phyloP scores from a whole-genome alignment of 1,284 basidiomycete genomes.

The Leccinum olivaceoglutinosum region DNA sequence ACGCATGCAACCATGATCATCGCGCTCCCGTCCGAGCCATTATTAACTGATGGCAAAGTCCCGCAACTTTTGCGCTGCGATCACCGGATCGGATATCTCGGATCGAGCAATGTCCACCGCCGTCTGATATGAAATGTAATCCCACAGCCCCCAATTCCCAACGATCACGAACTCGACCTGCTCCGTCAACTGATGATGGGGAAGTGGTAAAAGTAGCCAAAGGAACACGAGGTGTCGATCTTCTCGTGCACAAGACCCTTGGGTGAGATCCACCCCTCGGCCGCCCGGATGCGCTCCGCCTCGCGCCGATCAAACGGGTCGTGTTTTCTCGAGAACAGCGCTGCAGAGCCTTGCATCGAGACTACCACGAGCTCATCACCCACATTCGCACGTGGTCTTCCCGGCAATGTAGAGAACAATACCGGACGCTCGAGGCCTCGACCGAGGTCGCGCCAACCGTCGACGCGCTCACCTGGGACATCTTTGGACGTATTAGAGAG shows the following conservation, averaged over 20 bases:
- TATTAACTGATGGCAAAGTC: constrained; percentile 89
- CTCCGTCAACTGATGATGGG: constrained; percentile 76
- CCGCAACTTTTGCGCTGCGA: constrained; percentile 93
- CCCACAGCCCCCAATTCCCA: constrained; percentile 91
- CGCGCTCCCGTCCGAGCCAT: constrained; percentile 89
- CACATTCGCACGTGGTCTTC: constrained; percentile 85
- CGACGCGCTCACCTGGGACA: constrained; percentile 58
- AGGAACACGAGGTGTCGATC: constrained; percentile 86
- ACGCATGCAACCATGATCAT: constrained; percentile 98
- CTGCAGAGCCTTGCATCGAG: constrained; percentile 76
- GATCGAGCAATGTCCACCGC: constrained; percentile 95
- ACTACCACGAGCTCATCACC: constrained; percentile 90
- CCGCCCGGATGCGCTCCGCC: constrained; percentile 80
- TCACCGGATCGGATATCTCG: constrained; percentile 85
- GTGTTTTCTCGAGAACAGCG: constrained; percentile 78
- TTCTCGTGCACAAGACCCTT: constrained; percentile 92
- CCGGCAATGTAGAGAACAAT: constrained; percentile 84
- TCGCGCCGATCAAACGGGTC: constrained; percentile 89
- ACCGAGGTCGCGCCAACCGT: constrained; percentile 30
- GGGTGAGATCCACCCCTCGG: constrained; percentile 97
- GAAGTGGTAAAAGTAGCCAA: constrained; percentile 89
- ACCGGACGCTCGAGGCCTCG: constrained; percentile 68
- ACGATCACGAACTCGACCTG: constrained; percentile 97
- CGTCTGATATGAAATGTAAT: constrained; percentile 91
- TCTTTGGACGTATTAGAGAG: constrained; percentile 50